Evolutionary conservation across 2,329 filamentous ascomycete species (phyloP), one percentile per base, ranked within the genome.

Genomic region (Alternaria gansuensis): DNA sequence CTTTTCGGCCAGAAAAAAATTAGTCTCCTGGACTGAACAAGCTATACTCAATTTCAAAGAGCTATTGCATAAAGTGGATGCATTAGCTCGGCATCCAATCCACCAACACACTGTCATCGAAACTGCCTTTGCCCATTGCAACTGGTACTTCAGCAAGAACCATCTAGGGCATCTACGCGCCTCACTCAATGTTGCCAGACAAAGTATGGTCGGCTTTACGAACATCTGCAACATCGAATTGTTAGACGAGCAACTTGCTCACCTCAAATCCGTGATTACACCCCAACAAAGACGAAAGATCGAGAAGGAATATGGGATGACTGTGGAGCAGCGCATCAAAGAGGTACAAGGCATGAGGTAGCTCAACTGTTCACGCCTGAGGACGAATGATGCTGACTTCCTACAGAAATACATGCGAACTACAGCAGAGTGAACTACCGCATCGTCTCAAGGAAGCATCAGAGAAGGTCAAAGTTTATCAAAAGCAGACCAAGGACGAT

Each of bases 111-210:
- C 52, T 1, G n/a, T 43, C 6, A 24, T 52, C 6, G 41, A 62
- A 11, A 53, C 28, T 1, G 3, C 45, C 17, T 13, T 28, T 4
- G 59, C 59, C 13, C 54, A 55, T 41, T 17, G 48, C 21, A 52
- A 34, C 33, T 59, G 59, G 59, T 50, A 24, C 36, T 55, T 59
- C 28, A 62, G 51, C 41, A 44, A 44, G 23, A 37, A 14, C n/a
- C 21, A 39, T 8, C 41, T 62, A 3, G 46, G 44, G 24, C 37
- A 41, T 31, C 49, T 62, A 10, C 51, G 55, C 21, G 52, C 51
- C 8, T 62, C 51, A 5, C 43, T 62, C 13, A 43, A 10, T 13
- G 55, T 62, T 14, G 59, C 59, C 13, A 50, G 51, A 29, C 51
- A 59, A 46, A 53, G 41, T 24, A 59, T 62, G 10, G 51, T 28